Evolutionary conservation across 2,329 filamentous ascomycete genomes (phyloP).

Genomic region (Paecilomyces sp.): DNA sequence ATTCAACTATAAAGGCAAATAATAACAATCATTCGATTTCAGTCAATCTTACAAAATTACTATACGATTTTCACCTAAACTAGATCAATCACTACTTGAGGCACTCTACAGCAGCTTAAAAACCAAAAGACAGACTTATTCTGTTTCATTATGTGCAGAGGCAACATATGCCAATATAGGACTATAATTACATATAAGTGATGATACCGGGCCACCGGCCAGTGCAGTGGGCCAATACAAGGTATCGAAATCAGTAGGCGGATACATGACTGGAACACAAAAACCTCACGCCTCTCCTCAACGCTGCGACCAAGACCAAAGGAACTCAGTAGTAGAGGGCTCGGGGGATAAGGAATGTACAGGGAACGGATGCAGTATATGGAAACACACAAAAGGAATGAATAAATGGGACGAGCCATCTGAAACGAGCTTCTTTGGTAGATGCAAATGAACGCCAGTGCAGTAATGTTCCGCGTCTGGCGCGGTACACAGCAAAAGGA

Average conservation of each 20-base stretch:
- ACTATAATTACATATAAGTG: not conserved
- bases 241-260: not conserved
- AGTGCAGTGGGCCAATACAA: not conserved
- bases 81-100: not conserved
- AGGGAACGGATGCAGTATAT: slow-evolving; percentile 8
- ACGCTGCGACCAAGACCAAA: not conserved
- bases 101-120: not conserved
- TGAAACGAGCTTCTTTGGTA: slow-evolving; percentile 1
- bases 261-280: not conserved
- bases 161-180: not conserved
- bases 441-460: slow-evolving; percentile 2
- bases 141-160: not conserved
- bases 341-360: slow-evolving; percentile 8
- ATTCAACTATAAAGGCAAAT: too few relatives aligned
- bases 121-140: not conserved
- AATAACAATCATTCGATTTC: too few relatives aligned
- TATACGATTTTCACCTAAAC: too few relatives aligned
- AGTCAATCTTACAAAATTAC: too few relatives aligned
- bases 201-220: not conserved
- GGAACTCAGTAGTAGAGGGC: not conserved
- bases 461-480: slow-evolving; percentile 8
- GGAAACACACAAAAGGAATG: slow-evolving; percentile 15
- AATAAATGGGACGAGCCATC: slow-evolving; percentile 4
- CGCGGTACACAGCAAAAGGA: slow-evolving; percentile 13
- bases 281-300: not conserved